Evolutionary conservation across 2,329 filamentous ascomycete genomes (phyloP), one percentile per base, ranked within the genome.

Genomic region (Penicillium sp.): DNA sequence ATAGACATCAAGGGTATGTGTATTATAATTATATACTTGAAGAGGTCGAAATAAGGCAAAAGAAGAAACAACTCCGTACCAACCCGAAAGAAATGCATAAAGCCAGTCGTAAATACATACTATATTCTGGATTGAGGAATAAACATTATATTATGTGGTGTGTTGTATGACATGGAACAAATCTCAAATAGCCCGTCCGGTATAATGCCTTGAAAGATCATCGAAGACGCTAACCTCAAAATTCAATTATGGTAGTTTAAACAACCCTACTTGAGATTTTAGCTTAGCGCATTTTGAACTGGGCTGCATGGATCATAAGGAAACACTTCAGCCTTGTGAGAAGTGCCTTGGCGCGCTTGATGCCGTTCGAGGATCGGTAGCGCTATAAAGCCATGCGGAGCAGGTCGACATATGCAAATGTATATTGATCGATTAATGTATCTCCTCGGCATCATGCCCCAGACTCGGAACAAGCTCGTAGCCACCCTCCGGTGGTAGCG

Each of bases 401-500:
- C n/a, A n/a, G n/a, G n/a, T n/a, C n/a, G n/a, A n/a, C n/a, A n/a
- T n/a, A n/a, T n/a, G n/a, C n/a, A n/a, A n/a, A n/a, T n/a, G n/a
- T n/a, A n/a, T n/a, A n/a, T n/a, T n/a, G n/a, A n/a, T n/a, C n/a
- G n/a, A 26, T 35, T 45, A 47, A n/a, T 28, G 20, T 14, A 24
- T 35, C 45, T 53, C 55, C 45, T 52, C 51, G 11, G 50, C 20
- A 26, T 55, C 42, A 7, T 33, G 52, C 77, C 75, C 52, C 23
- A 42, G 28, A 8, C 23, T 26, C 7, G 78, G 84, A 68, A 86
- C 90, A 60, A 90, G 82, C 70, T 96, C 90, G 75, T 96, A 97
- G 56, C 90, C 92, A 66, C 89, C 90, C 70, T 97, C 92, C 0
- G 85, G 82, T 0, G 90, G 88, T 45, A 96, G 77, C 21, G 88